A percentile compares a stretch with the other conserved stretches of the same genome.
phyloP scores from a whole-genome alignment of 2,329 filamentous ascomycete species.

The Hypoxylon sp. region DNA sequence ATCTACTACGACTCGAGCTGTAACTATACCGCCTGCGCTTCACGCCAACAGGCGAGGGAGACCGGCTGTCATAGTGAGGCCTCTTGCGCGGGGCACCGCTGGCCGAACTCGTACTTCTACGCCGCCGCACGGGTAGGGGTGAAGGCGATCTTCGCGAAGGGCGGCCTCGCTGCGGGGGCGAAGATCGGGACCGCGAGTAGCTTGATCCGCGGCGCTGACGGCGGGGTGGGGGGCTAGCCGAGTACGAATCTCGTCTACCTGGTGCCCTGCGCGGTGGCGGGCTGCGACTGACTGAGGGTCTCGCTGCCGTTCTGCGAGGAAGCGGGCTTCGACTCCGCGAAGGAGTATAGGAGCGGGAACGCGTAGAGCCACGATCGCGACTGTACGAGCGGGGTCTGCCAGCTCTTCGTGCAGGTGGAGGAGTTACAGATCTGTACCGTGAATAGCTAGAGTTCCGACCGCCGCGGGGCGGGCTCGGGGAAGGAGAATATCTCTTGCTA shows the following conservation, averaged over 20 bases:
- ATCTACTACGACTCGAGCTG: conserved; percentile 27
- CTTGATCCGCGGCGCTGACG: conserved; percentile 35
- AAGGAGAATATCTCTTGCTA: conserved; percentile 45
- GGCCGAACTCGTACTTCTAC: conserved; percentile 41
- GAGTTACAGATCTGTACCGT: conserved; percentile 46
- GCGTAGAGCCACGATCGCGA: conserved; percentile 42
- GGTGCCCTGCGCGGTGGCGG: conserved; percentile 43
- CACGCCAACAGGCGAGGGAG: conserved; percentile 35
- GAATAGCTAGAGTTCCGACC: conserved; percentile 42
- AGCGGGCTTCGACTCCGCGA: conserved; percentile 46
- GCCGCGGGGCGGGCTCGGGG: conserved; percentile 42
- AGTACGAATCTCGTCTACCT: conserved; percentile 41
- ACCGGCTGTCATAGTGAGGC: conserved; percentile 46
- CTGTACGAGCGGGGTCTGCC: conserved; percentile 43
- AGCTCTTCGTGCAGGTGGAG: conserved; percentile 34
- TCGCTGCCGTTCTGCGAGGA: conserved; percentile 40
- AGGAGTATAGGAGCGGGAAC: conserved; percentile 44
- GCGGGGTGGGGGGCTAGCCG: conserved; percentile 36
- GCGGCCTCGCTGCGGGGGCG: conserved; percentile 32
- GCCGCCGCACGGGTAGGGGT: conserved; percentile 34
- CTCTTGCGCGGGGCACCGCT: conserved; percentile 40
- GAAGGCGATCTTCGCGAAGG: conserved; percentile 34
- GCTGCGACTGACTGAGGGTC: conserved; percentile 34
- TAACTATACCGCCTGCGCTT: conserved; percentile 42
- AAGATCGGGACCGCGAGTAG: conserved; percentile 40